phyloP scores from a whole-genome alignment of 129 eudicot species.

The Calendula officinalis region DNA sequence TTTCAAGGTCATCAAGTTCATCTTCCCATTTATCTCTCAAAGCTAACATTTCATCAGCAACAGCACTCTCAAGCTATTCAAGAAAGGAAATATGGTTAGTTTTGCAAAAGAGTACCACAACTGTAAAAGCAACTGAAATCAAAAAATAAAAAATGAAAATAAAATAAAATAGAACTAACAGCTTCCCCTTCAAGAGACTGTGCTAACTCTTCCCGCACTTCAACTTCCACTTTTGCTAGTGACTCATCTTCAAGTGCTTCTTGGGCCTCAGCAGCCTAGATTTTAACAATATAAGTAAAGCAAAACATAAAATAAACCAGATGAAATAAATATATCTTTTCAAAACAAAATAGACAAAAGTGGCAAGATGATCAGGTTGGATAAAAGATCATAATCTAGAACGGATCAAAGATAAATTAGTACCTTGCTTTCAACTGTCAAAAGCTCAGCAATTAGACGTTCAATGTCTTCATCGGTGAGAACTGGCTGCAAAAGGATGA shows the following conservation, averaged over 20 bases:
- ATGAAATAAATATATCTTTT: neutral
- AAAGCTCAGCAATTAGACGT: constrained; percentile 74
- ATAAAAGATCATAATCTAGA: neutral
- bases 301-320: neutral
- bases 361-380: neutral
- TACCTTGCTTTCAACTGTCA: constrained; percentile 96
- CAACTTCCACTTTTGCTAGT: constrained; percentile 69
- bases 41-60: constrained; percentile 72
- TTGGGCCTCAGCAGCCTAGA: constrained; percentile 98
- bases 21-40: constrained; percentile 84
- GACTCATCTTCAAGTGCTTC: constrained; percentile 95
- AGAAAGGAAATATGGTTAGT: constrained; percentile 18
- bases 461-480: constrained; percentile 83
- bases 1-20: constrained; percentile 83
- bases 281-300: constrained; percentile 11
- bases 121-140: neutral
- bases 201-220: constrained; percentile 81
- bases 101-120: neutral
- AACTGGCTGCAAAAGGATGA: constrained; percentile 47
- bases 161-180: constrained; percentile 36
- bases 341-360: constrained; percentile 6
- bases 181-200: constrained; percentile 69
- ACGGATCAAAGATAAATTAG: neutral
- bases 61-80: constrained; percentile 79
- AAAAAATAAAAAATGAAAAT: neutral